A percentile compares a stretch with the other conserved stretches of the same genome.
Conservation (phyloP, 495 filamentous ascomycete species). For the Penicillium flavigenum region DNA sequence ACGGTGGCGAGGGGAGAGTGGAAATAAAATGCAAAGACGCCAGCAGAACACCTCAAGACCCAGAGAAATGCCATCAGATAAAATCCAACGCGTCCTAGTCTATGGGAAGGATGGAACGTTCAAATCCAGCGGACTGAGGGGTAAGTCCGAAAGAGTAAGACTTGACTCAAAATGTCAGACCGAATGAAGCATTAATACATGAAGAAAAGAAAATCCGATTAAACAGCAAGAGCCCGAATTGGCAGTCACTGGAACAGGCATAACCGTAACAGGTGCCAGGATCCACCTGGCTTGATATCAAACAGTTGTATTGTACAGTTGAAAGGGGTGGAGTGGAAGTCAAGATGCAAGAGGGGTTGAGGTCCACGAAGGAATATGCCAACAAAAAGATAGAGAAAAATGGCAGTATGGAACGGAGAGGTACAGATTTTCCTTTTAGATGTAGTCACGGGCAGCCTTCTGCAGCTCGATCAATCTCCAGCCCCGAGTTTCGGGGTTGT, state of each 20-base stretch:
- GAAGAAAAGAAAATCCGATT: slow-evolving; percentile 22
- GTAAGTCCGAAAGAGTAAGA: slow-evolving; percentile 5
- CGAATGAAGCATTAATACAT: slow-evolving; percentile 34
- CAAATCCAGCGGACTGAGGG: slow-evolving; percentile 2
- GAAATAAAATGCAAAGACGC: slow-evolving; percentile 34
- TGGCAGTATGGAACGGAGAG: slow-evolving; percentile 1
- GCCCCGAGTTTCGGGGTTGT: slow-evolving; percentile 91
- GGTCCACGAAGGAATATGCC: slow-evolving; percentile 8
- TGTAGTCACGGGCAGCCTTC: slow-evolving; percentile 96
- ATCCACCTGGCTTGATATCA: slow-evolving; percentile 41
- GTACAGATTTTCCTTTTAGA: slow-evolving; percentile 47
- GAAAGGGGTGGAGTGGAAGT: slow-evolving; percentile 14
- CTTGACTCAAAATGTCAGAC: slow-evolving; percentile 11
- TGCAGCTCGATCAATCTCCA: slow-evolving; percentile 98
- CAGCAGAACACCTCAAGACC: slow-evolving; percentile 32
- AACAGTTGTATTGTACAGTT: slow-evolving; percentile 47
- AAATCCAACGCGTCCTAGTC: slow-evolving; percentile 24
- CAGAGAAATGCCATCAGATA: slow-evolving; percentile 27
- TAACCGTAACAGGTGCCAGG: slow-evolving; percentile 35
- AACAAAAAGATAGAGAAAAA: slow-evolving; percentile 1
- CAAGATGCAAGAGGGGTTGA: slow-evolving; percentile 12
- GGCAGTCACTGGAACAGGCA: slow-evolving; percentile 34
- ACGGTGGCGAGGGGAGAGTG: slow-evolving; percentile 39
- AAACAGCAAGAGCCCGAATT: slow-evolving; percentile 23
- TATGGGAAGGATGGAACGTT: slow-evolving; percentile 21